Evolutionary conservation across 1,284 basidiomycete species (phyloP).

Genomic region (Irpex rosettiformis): DNA sequence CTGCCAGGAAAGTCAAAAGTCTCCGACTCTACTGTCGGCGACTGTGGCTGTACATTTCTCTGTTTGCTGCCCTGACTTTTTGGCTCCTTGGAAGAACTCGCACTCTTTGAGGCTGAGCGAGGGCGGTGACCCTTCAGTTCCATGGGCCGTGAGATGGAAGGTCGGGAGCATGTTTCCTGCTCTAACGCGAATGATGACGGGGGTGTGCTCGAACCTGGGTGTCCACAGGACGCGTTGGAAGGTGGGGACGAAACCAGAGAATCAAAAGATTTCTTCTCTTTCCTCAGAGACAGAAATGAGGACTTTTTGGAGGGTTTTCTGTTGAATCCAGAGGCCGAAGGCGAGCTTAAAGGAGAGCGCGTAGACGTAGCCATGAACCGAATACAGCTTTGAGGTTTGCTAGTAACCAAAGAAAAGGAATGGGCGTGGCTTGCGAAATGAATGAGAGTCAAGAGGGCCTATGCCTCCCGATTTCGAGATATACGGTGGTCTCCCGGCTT

Average conservation of each 20-base stretch:
- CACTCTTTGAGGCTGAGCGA: conserved; percentile 23
- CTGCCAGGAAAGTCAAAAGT: conserved; percentile 31
- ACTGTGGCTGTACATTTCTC: conserved; percentile 3
- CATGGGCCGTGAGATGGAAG: conserved; percentile 22
- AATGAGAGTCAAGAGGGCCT: conserved; percentile 8
- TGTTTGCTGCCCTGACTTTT: conserved; percentile 14
- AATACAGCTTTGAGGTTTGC: conserved; percentile 11
- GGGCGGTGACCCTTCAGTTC: conserved; percentile 17
- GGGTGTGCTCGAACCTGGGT: neutral
- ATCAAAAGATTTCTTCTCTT: conserved; percentile 45
- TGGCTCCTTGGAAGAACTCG: conserved; percentile 20
- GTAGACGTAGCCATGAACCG: conserved; percentile 26
- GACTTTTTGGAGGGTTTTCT: conserved; percentile 46
- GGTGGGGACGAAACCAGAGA: conserved; percentile 20
- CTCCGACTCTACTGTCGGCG: conserved; percentile 13
- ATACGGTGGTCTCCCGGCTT: neutral
- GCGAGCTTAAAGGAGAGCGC: conserved; percentile 20
- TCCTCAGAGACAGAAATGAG: conserved; percentile 51
- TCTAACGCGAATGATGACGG: conserved; percentile 25
- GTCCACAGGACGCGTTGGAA: conserved; percentile 27
- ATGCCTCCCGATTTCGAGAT: conserved; percentile 4
- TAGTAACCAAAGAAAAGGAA: conserved; percentile 12
- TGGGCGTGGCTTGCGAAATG: conserved; percentile 18
- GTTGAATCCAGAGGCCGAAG: conserved; percentile 23
- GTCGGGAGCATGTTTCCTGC: conserved; percentile 21